A percentile compares a stretch with the other conserved stretches of the same genome.
Evolutionary conservation across 305 asterid species (phyloP).

Genomic region (Fraxinus baroniana): DNA sequence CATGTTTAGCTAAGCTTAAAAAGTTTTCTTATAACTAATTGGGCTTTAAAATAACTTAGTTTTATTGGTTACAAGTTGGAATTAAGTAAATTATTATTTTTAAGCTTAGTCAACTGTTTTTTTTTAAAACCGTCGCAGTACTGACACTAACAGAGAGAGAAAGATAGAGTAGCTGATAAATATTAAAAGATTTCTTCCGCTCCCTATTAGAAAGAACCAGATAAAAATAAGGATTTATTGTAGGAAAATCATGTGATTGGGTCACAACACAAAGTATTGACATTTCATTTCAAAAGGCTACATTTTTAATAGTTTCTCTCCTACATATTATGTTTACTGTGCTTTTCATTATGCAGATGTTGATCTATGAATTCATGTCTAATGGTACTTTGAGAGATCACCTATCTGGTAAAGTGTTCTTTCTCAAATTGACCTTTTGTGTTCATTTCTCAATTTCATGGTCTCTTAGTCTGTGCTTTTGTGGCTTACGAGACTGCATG

Average conservation of each 20-base stretch:
- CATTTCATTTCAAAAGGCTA: not conserved
- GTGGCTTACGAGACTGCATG: not conserved
- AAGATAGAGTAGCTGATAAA: not conserved
- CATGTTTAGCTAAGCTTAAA: not conserved
- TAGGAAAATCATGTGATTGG: not conserved
- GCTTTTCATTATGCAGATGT: conserved; percentile 63
- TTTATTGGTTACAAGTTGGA: not conserved
- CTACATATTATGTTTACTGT: conserved; percentile 21
- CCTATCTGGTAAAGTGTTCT: conserved; percentile 56
- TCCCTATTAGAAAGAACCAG: not conserved
- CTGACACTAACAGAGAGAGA: not conserved
- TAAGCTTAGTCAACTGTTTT: not conserved
- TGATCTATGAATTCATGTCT: conserved; percentile 91
- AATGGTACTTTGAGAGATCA: conserved; percentile 87
- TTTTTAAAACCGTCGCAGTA: not conserved
- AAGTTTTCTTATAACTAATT: not conserved
- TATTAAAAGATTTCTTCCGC: not conserved
- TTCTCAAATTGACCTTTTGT: not conserved
- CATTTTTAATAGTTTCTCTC: not conserved
- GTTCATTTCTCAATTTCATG: not conserved
- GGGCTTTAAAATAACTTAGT: not conserved
- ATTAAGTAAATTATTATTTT: not conserved
- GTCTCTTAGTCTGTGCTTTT: not conserved
- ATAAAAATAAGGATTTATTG: not conserved
- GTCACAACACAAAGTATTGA: not conserved